Percentiles rank a stretch among this genome's conserved stretches.
phyloP scores from a whole-genome alignment of 83 land plant genomes.

The Larix sibirica region DNA sequence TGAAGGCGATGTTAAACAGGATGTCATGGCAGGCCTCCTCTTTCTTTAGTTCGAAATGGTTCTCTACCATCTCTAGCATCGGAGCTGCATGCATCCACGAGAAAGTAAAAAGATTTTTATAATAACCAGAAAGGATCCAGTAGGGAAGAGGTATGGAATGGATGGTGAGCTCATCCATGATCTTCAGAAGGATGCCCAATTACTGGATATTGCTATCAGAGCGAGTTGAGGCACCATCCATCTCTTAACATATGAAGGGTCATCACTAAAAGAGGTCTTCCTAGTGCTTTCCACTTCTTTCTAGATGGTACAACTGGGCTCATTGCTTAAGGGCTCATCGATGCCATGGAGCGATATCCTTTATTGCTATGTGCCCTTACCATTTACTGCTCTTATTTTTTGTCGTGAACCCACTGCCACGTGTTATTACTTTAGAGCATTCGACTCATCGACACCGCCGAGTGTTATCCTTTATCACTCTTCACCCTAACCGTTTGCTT shows the following conservation, averaged over 20 bases:
- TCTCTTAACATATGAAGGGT: slow-evolving; percentile 18
- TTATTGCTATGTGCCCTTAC: too few species aligned
- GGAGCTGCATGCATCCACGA: neutral
- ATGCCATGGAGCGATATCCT: too few species aligned
- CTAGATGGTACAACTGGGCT: slow-evolving; percentile 29
- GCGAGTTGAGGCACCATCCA: slow-evolving; percentile 62
- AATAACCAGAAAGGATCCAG: slow-evolving; percentile 31
- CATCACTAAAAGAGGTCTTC: slow-evolving; percentile 32
- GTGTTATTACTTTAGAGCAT: too few species aligned
- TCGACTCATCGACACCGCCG: too few species aligned
- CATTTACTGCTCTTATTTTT: too few species aligned
- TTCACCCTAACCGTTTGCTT: too few species aligned
- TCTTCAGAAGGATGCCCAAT: slow-evolving; percentile 34
- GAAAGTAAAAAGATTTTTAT: slow-evolving; percentile 38
- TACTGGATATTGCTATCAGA: slow-evolving; percentile 32
- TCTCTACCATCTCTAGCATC: slow-evolving; percentile 51
- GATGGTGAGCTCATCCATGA: slow-evolving; percentile 46
- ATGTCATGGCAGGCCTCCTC: slow-evolving; percentile 79
- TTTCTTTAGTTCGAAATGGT: slow-evolving; percentile 29
- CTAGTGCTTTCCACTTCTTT: slow-evolving; percentile 19
- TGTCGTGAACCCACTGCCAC: too few species aligned
- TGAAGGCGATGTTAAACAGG: slow-evolving; percentile 62
- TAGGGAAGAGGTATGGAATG: slow-evolving; percentile 48
- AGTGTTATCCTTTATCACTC: too few species aligned
- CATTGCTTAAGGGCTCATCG: too few species aligned